Evolutionary conservation across 176 grass and related monocot species (phyloP).

Genomic region (Luzula sylvatica): DNA sequence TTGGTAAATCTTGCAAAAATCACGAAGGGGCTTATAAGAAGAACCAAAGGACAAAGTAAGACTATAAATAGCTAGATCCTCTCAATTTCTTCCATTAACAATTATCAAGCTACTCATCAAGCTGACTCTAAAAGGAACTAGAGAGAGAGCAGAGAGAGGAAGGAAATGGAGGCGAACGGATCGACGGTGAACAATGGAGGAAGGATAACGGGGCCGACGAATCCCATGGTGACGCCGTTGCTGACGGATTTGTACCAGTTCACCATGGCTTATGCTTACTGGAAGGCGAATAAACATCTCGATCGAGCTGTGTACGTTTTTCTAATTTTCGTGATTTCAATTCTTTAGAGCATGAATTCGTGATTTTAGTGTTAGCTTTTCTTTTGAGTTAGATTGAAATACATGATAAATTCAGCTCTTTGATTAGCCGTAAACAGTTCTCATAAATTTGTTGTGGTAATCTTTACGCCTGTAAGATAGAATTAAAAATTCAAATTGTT

Average conservation of each 20-base stretch:
- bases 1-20: not conserved
- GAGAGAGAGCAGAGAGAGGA: constrained; percentile 8
- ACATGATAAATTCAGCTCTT: too few species aligned
- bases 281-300: constrained; percentile 85
- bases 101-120: not conserved
- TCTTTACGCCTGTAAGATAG: too few species aligned
- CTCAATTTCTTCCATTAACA: constrained; percentile 4
- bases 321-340: not conserved
- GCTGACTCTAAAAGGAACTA: not conserved
- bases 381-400: too few species aligned
- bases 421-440: too few species aligned
- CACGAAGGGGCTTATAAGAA: not conserved
- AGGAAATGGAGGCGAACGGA: constrained; percentile 33
- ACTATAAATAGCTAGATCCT: not conserved
- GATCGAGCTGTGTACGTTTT: constrained; percentile 82
- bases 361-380: not conserved
- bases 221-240: constrained; percentile 95
- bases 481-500: too few species aligned
- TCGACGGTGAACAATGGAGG: constrained; percentile 22
- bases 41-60: not conserved
- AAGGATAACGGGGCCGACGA: constrained; percentile 50
- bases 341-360: not conserved
- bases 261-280: constrained; percentile 99
- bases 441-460: too few species aligned
- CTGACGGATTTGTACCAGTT: constrained; percentile 99